phyloP scores from a whole-genome alignment of 257 asterid genomes.

The Leonotis leonurus region DNA sequence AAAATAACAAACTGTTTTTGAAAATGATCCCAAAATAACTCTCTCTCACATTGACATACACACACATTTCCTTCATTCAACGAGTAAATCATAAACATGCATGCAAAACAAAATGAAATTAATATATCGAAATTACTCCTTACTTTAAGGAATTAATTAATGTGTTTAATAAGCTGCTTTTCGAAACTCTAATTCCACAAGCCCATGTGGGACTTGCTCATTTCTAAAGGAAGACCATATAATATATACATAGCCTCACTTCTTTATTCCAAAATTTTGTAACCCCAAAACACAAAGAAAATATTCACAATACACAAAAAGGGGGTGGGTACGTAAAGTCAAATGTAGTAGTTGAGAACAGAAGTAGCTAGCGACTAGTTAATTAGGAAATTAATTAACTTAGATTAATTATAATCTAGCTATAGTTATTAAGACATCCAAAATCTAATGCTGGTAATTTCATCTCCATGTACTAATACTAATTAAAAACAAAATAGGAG shows the following conservation, averaged over 20 bases:
- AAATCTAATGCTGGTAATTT: not conserved
- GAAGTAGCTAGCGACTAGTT: too few relatives aligned
- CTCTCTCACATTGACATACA: too few relatives aligned
- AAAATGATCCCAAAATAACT: too few relatives aligned
- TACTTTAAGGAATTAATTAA: too few relatives aligned
- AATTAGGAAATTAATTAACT: not conserved
- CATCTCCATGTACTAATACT: not conserved
- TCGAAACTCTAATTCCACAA: not conserved
- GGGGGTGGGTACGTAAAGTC: constrained; percentile 6
- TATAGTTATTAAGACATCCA: not conserved
- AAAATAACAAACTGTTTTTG: too few relatives aligned
- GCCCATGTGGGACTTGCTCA: constrained; percentile 15
- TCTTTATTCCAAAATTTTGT: not conserved
- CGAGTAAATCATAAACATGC: too few relatives aligned
- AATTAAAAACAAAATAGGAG: not conserved
- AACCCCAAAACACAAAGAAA: not conserved
- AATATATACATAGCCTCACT: not conserved
- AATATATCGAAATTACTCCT: too few relatives aligned
- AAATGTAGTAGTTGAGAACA: constrained; percentile 20
- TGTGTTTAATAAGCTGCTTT: not conserved
- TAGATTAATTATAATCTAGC: constrained; percentile 9
- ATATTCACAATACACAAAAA: not conserved
- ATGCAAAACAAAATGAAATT: too few relatives aligned
- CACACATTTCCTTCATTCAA: too few relatives aligned
- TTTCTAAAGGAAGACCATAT: not conserved